These are phyloP conservation scores for Claviceps sp. DNA, from an alignment of 2,329 filamentous ascomycete genomes.

Conservation along the genomic window DNA sequence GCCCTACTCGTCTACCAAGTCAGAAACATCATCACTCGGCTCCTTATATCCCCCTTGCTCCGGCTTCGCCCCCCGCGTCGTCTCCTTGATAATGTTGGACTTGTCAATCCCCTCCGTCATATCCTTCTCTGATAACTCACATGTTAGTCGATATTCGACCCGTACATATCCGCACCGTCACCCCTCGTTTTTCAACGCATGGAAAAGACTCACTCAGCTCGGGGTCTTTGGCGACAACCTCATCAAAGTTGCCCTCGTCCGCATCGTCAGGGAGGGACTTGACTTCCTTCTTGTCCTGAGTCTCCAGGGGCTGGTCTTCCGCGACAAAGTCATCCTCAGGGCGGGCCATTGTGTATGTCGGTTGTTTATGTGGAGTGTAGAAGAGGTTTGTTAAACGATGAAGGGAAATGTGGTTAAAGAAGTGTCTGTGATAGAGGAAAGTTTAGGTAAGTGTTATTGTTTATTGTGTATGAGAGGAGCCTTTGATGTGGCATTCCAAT, in stretches of 20 bases:
- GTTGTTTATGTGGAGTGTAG: too few relatives aligned
- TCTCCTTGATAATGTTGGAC: conserved; percentile 5
- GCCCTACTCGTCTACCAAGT: conserved; percentile 1
- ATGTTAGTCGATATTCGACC: too few relatives aligned
- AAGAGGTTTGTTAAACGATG: too few relatives aligned
- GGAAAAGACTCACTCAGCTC: conserved; percentile 1
- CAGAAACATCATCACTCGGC: conserved; percentile 2
- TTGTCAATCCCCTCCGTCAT: conserved; percentile 2
- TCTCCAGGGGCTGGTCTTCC: not conserved
- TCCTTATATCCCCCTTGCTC: conserved; percentile 1
- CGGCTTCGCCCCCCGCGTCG: conserved; percentile 2
- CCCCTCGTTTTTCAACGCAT: too few relatives aligned
- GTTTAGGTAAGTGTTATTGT: too few relatives aligned
- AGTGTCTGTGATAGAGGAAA: too few relatives aligned
- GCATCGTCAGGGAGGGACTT: conserved; percentile 5
- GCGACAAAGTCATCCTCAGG: conserved; percentile 2
- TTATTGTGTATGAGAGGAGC: too few relatives aligned
- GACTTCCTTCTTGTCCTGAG: not conserved
- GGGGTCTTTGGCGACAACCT: conserved; percentile 1
- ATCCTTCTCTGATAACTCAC: not conserved
- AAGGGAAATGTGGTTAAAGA: too few relatives aligned
- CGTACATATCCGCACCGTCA: too few relatives aligned
- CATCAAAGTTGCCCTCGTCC: conserved; percentile 1
- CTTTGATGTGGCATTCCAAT: too few relatives aligned
- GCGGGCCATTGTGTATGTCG: not conserved